Base-by-base conservation (phyloP, 2,329 filamentous ascomycete species). In the Ascochyta clinopodiicola region DNA sequence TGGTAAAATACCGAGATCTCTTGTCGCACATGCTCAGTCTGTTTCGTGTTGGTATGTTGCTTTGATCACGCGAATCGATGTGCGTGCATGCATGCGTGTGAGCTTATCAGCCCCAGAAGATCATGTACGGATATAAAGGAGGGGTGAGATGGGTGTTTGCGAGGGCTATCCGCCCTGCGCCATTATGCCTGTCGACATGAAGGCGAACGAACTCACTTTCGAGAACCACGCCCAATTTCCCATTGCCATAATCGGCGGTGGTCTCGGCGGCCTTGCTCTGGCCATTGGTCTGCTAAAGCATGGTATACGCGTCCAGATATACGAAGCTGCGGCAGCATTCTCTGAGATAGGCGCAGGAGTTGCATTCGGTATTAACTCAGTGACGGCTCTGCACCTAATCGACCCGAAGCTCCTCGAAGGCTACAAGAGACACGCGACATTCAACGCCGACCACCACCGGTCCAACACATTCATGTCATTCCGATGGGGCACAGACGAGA, bases 331-430 rank as follows among this genome's bases (percentile, higher is more conserved):
- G 2, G 34, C 52, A 10, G 46, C 56, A 9, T 68, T 63, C 43
- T 56, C 58, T 0, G 61, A 65, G 15, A 57, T 67, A 21, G 68
- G 68, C 22, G 65, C 66, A 12, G 67, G 68, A 4, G 58, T 67
- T 10, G 64, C 60, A 2, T 57, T 79, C 5, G 77, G 75, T 1
- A 75, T 77, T 12, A 80, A 80, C 57, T 69, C 75, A 1, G 53
- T 79, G 29, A 66, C 69, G 13, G 75, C 77, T 6, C 78, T 80
- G 63, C 72, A 76, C 38, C 62, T 77, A 8, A 77, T 79, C 50
- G 76, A 79, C 46, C 48, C 66, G 15, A 61, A 63, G 7, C 74
- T 79, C 36, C 70, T 74, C 5, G 60, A 66, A 35, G 61, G 68
- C 56, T 80, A 79, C 53, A 69, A 78, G 55, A 62, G 63, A 8